A percentile compares a stretch with the other conserved stretches of the same genome.
Conservation (phyloP, 306 rosid species). For the Neltuma alba region DNA sequence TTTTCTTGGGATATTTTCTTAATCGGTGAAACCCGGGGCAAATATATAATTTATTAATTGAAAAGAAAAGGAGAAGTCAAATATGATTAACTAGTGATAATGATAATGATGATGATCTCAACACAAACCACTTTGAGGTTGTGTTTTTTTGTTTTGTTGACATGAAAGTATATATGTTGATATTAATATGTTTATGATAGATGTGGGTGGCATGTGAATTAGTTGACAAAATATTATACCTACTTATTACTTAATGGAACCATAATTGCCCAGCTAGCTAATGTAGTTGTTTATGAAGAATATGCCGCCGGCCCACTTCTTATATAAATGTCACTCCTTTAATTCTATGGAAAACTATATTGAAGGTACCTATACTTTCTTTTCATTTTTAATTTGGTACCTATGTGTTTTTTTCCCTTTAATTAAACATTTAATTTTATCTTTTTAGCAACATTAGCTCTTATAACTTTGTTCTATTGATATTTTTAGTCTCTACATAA, state of each 20-base stretch:
- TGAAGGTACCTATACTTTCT: no score
- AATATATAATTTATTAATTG: background rate
- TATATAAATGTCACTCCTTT: no score
- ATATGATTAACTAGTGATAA: background rate
- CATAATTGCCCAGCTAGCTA: background rate
- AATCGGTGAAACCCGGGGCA: background rate
- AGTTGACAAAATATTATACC: background rate
- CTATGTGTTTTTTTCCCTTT: no score
- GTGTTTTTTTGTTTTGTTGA: background rate
- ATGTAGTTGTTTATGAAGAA: background rate
- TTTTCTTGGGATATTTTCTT: background rate
- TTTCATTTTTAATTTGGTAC: no score
- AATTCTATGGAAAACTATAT: no score
- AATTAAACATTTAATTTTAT: no score
- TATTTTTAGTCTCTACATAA: no score
- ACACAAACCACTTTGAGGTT: background rate
- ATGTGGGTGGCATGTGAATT: background rate
- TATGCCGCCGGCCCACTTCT: background rate
- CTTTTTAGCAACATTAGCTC: no score
- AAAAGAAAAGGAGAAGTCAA: background rate
- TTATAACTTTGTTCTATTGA: no score
- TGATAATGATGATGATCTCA: background rate
- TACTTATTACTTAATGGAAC: slow-evolving; percentile 8
- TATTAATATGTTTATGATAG: background rate
- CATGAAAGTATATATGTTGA: background rate